Base-by-base conservation (phyloP, 1,139 yeast genomes). In the Diutina catenulata region DNA sequence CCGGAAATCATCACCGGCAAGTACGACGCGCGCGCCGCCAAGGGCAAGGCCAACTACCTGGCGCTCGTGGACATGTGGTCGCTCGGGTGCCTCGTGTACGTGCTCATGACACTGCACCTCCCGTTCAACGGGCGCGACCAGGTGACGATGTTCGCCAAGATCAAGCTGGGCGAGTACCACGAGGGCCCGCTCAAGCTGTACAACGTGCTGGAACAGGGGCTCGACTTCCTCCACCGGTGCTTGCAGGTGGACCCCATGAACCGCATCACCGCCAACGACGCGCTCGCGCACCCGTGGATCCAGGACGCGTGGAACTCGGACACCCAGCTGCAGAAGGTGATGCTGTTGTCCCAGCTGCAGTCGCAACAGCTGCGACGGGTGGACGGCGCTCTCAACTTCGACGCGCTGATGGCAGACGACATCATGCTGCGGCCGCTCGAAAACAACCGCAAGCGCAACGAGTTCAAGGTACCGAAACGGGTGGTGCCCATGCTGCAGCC, bases 61-160 rank as follows among this genome's bases (percentile, higher is more conserved):
- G 79, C 82, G 33, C 68, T 83, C 42, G 97, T 88, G 5, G 98
- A 91, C 56, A 83, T 91, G 67, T 91, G 98, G 98, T 84, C 96
- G 1, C 52, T 67, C 28, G 73, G 97, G 0, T 91, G 98, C 56
- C 62, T 91, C 26, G 80, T 87, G 0, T 91, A 86, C 57, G 97
- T 91, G 9, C 74, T 88, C 28, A 59, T 91, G 39, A 88, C 97
- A 0, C 91, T 93, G 0, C 95, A 86, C 63, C 62, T 88, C 42
- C 98, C 98, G 2, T 91, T 91, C 53, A 86, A 88, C 52, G 96
- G 96, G 1, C 73, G 80, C 39, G 84, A 95, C 0, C 97, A 88
- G 50, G 88, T 83, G 20, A 83, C 81, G 45, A 64, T 91, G 53
- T 84, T 83, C 57, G 70, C 70, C 38, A 81, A 81, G 49, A 87